Percentiles rank a stretch among this genome's conserved stretches.
These are phyloP conservation scores for Punica granatum DNA, from an alignment of 345 rosid species.

Conservation along the genomic window DNA sequence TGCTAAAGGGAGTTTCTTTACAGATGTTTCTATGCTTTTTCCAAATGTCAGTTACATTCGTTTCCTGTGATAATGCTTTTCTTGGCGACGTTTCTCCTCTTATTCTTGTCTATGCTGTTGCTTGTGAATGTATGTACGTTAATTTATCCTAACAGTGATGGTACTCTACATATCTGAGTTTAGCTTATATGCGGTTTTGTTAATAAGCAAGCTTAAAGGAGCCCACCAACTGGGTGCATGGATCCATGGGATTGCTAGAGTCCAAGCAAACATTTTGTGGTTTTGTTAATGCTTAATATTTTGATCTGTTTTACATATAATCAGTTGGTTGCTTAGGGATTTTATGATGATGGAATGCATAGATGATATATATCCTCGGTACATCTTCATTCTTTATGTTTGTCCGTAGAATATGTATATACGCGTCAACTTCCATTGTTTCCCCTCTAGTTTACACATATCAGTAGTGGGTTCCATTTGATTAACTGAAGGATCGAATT, in stretches of 20 bases:
- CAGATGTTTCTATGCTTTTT: not conserved
- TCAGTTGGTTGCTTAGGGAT: not conserved
- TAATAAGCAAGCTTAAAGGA: too few species aligned
- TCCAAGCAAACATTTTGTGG: not conserved
- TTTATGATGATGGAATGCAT: not conserved
- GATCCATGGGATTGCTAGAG: not conserved
- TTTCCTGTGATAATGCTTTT: not conserved
- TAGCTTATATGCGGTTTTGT: too few species aligned
- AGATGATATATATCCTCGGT: not conserved
- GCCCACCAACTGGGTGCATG: not conserved
- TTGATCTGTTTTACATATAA: not conserved
- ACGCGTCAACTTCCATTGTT: not conserved
- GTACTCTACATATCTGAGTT: not conserved
- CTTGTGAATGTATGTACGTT: not conserved
- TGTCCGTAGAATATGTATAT: not conserved
- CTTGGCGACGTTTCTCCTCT: not conserved
- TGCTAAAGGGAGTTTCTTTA: not conserved
- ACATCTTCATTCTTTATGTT: not conserved
- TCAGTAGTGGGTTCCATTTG: too few species aligned
- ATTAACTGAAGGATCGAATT: not conserved
- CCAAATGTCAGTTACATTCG: not conserved
- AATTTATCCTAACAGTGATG: not conserved
- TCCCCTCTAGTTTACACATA: not conserved
- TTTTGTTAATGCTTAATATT: not conserved
- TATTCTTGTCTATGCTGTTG: not conserved